phyloP scores from a whole-genome alignment of 163 green algal genomes.

The Chlamydomonas reinhardtii region DNA sequence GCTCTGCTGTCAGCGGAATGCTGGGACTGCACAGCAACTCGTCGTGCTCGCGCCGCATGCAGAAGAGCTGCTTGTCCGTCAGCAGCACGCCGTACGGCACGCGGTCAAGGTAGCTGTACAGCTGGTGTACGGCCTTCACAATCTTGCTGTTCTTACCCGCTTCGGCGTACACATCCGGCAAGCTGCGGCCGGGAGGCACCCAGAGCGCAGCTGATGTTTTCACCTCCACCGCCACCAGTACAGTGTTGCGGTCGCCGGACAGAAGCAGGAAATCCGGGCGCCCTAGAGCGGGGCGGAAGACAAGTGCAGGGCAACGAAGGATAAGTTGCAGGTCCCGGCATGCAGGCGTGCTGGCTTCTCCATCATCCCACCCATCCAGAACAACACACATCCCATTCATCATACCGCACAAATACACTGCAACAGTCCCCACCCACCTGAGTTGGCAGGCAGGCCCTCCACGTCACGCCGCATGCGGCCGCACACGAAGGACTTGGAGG shows the following conservation, averaged over 20 bases:
- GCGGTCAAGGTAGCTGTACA: neutral
- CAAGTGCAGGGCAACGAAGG: too few species aligned
- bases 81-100: neutral
- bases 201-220: neutral
- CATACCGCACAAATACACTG: too few species aligned
- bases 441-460: too few species aligned
- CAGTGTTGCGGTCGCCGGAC: neutral
- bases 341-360: too few species aligned
- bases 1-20: neutral
- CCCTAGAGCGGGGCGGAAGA: neutral
- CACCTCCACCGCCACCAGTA: slow-evolving; percentile 3
- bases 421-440: too few species aligned
- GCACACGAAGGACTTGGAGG: too few species aligned
- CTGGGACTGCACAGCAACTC: neutral
- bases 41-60: neutral
- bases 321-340: too few species aligned
- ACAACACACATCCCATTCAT: too few species aligned
- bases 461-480: too few species aligned
- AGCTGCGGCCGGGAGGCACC: neutral
- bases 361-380: too few species aligned
- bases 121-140: neutral
- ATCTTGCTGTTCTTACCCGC: neutral
- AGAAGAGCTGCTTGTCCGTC: neutral
- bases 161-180: neutral
- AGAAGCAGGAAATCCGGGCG: neutral